Base-by-base conservation (phyloP, 2,329 filamentous ascomycete species). In the Arthrobotrys sphaeroides region DNA sequence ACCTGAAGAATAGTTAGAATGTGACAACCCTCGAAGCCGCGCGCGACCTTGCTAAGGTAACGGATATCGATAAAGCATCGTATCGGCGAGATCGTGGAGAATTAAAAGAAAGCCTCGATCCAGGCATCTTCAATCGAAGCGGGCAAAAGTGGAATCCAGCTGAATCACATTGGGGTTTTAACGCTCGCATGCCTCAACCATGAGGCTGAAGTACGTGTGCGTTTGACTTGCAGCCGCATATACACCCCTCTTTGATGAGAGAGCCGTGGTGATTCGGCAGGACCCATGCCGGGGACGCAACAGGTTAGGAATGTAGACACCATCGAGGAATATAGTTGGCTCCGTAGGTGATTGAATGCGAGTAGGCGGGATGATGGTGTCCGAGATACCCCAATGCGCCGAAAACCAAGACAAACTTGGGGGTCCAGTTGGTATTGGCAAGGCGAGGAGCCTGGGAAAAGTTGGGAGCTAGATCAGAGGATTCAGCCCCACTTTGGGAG, bases 231-330 rank as follows among this genome's bases (percentile, higher is more conserved):
- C 69, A 67, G 61, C 55, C 69, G 69, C 69, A 62, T 74, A 57
- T 43, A 67, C 61, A 40, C 42, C 26, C 69, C 69, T 62, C 45
- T 62, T 74, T 74, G 40, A 62, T n/a, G 31, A 49, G 55, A 33
- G 22, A 53, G 43, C 45, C 67, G 57, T 70, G 31, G 45, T 43
- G 45, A 38, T 24, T 74, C 69, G 69, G 69, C 43, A 18, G 28
- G 24, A 36, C 12, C 51, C 61, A 67, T 60, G 69, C 40, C 57
- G 4, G 31, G 51, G 51, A 60, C 20, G 42, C 22, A 38, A 55
- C 53, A 51, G 62, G 69, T 66, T 66, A 66, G 69, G 69, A 60
- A 66, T 73, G 69, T 73, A 60, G 42, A 66, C 60, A 66, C 69
- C 43, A 47, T 36, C 28, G 22, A 60, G 60, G 59, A 55, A 72